These are phyloP conservation scores for Magnolia officinalis DNA, from an alignment of 164 flowering plant genomes.

Conservation along the genomic window DNA sequence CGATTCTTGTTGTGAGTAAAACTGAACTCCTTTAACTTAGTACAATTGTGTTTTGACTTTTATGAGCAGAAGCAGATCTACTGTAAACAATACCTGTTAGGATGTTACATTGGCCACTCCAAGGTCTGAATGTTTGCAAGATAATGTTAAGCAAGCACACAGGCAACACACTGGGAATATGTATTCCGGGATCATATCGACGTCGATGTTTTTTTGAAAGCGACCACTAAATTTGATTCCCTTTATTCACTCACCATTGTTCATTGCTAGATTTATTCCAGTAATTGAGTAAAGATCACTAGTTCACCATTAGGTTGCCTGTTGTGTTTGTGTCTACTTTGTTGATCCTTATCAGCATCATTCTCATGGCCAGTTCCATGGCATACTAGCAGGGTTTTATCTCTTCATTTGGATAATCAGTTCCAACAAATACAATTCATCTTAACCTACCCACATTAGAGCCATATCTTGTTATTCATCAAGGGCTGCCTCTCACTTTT, in stretches of 20 bases:
- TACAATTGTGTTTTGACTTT: background rate
- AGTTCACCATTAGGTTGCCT: background rate
- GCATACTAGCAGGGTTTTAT: too few species aligned
- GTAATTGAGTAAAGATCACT: background rate
- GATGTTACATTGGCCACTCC: too few species aligned
- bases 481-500: background rate
- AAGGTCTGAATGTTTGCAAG: too few species aligned
- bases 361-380: background rate
- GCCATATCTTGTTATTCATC: background rate
- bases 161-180: too few species aligned
- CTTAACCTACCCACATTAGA: background rate
- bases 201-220: background rate
- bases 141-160: too few species aligned
- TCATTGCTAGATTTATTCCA: background rate
- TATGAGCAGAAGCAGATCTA: background rate
- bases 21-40: background rate
- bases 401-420: too few species aligned
- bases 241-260: background rate
- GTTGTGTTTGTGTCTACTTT: background rate
- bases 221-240: background rate
- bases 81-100: background rate
- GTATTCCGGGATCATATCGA: too few species aligned
- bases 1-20: constrained; percentile 77
- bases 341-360: background rate
- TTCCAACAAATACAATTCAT: too few species aligned